Conservation (phyloP, 2,329 filamentous ascomycete genomes). For the Fusarium sp. region DNA sequence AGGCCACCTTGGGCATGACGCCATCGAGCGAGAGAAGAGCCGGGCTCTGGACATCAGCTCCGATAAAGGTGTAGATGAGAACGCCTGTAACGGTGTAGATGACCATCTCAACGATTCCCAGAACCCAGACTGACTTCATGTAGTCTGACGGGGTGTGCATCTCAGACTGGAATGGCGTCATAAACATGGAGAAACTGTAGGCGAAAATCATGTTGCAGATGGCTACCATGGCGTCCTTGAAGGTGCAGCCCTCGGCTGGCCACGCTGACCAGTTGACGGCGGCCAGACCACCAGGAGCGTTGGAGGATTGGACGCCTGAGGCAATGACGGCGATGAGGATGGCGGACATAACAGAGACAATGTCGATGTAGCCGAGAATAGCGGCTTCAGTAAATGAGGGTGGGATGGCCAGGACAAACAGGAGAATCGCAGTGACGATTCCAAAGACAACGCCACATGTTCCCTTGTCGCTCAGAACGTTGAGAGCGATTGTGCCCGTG, state of each 20-base stretch:
- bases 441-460: constrained; percentile 52
- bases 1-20: constrained; percentile 70
- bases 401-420: constrained; percentile 53
- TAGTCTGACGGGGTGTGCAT: constrained; percentile 56
- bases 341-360: constrained; percentile 55
- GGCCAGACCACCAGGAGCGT: background rate
- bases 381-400: constrained; percentile 56
- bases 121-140: constrained; percentile 63
- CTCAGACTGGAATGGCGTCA: constrained; percentile 58
- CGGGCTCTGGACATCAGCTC: constrained; percentile 68
- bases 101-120: constrained; percentile 67
- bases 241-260: constrained; percentile 53
- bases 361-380: constrained; percentile 36
- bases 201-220: constrained; percentile 75
- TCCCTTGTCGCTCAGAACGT: constrained; percentile 67
- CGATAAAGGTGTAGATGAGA: constrained; percentile 74
- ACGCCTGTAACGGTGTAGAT: constrained; percentile 73
- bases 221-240: constrained; percentile 65
- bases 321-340: constrained; percentile 73
- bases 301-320: constrained; percentile 58
- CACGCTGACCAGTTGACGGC: constrained; percentile 49
- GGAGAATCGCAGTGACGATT: constrained; percentile 52
- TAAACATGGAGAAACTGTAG: constrained; percentile 62
- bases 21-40: constrained; percentile 71
- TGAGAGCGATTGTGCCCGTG: constrained; percentile 73